A percentile compares a stretch with the other conserved stretches of the same genome.
Evolutionary conservation across 2,329 filamentous ascomycete species (phyloP).

Genomic region (Gnomoniopsis smithogilvyi): DNA sequence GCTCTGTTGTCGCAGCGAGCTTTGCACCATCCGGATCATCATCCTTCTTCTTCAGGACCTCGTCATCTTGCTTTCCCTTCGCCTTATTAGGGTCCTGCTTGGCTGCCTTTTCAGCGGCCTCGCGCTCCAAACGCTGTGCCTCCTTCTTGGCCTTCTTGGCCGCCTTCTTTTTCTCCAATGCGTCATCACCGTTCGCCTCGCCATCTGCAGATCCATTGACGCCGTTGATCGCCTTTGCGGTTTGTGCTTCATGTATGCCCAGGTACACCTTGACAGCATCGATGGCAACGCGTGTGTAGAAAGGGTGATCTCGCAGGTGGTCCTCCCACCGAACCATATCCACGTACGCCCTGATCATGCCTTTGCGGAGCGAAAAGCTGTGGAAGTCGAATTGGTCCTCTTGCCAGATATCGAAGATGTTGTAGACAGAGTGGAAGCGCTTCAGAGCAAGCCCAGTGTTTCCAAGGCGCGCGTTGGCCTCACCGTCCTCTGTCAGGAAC

Average conservation of each 20-base stretch:
- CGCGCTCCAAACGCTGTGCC: slow-evolving; percentile 60
- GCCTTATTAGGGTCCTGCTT: slow-evolving; percentile 83
- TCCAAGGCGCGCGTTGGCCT: slow-evolving; percentile 78
- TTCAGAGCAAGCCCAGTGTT: slow-evolving; percentile 86
- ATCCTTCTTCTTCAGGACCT: slow-evolving; percentile 79
- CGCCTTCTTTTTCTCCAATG: slow-evolving; percentile 77
- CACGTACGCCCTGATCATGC: slow-evolving; percentile 89
- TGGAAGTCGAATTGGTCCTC: slow-evolving; percentile 99
- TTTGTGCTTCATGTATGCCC: slow-evolving; percentile 71
- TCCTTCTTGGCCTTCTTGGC: slow-evolving; percentile 89
- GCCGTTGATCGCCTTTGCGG: slow-evolving; percentile 58
- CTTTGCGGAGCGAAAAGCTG: slow-evolving; percentile 93
- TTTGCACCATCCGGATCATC: slow-evolving; percentile 81
- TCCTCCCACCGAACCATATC: slow-evolving; percentile 98
- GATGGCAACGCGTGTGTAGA: slow-evolving; percentile 81
- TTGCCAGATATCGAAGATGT: slow-evolving; percentile 96
- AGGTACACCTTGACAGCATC: slow-evolving; percentile 80
- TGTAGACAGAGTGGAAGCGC: slow-evolving; percentile 81
- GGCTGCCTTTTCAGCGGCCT: slow-evolving; percentile 73
- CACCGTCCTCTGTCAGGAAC: slow-evolving; percentile 93
- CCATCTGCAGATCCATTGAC: slow-evolving; percentile 48
- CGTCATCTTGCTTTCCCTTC: slow-evolving; percentile 53
- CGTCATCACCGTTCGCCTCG: slow-evolving; percentile 45
- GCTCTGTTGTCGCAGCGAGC: slow-evolving; percentile 76
- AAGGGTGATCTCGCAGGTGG: slow-evolving; percentile 84